A percentile compares a stretch with the other conserved stretches of the same genome.
Evolutionary conservation across 2,329 filamentous ascomycete species (phyloP).

Genomic region (Rutstroemia sp.): DNA sequence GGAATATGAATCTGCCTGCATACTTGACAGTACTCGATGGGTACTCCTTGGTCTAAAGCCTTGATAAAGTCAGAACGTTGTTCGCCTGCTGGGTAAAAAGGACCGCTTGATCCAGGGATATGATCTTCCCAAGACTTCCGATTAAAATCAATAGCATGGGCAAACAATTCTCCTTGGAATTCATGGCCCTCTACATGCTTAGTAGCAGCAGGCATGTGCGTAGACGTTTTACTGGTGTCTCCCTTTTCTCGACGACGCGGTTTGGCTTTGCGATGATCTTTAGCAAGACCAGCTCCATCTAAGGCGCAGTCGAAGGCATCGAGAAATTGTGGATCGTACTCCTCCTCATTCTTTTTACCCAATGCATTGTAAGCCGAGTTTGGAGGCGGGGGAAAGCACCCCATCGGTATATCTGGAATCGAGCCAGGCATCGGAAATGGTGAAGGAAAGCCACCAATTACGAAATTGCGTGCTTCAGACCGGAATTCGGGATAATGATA

Average conservation of each 20-base stretch:
- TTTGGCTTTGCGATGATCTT: not conserved
- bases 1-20: conserved; percentile 24
- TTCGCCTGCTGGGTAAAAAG: conserved; percentile 3
- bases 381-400: not conserved
- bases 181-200: not conserved
- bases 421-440: not conserved
- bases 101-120: conserved; percentile 6
- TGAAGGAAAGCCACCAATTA: not conserved
- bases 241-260: not conserved
- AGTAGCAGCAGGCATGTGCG: no score
- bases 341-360: not conserved
- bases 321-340: not conserved
- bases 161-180: not conserved
- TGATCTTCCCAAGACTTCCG: not conserved
- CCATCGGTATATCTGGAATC: not conserved
- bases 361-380: not conserved
- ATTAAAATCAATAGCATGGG: conserved; percentile 5
- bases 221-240: not conserved
- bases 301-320: conserved; percentile 1
- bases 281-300: conserved; percentile 5
- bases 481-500: not conserved
- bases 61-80: conserved; percentile 9
- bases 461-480: not conserved
- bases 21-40: conserved; percentile 18
- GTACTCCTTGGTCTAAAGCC: conserved; percentile 8